phyloP scores from a whole-genome alignment of 805 yeast species.

The Cyberlindnera americana region DNA sequence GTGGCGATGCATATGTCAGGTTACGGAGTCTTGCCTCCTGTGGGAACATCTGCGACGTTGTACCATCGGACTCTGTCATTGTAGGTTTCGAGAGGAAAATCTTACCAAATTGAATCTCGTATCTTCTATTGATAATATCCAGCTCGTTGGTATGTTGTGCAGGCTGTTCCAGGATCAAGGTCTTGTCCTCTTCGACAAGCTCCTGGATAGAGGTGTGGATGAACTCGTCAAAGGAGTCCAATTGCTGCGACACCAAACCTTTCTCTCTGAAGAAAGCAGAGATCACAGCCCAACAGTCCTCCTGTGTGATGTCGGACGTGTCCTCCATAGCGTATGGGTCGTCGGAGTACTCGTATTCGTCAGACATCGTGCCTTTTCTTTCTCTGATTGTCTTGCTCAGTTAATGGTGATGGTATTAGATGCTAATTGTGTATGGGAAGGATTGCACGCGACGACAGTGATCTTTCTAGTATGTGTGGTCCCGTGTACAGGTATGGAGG shows the following conservation, averaged over 20 bases:
- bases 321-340: slow-evolving; percentile 62
- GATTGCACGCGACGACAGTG: neutral
- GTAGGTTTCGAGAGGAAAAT: slow-evolving; percentile 95
- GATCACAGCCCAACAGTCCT: slow-evolving; percentile 99
- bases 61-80: slow-evolving; percentile 99
- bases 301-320: slow-evolving; percentile 72
- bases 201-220: slow-evolving; percentile 96
- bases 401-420: neutral
- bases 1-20: slow-evolving; percentile 92
- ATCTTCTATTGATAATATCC: slow-evolving; percentile 87
- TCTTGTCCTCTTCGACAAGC: slow-evolving; percentile 92
- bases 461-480: neutral
- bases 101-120: slow-evolving; percentile 96
- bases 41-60: slow-evolving; percentile 97
- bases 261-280: slow-evolving; percentile 94
- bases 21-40: slow-evolving; percentile 97
- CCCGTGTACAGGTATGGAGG: neutral
- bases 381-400: too few species aligned
- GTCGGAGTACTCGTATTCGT: slow-evolving; percentile 34
- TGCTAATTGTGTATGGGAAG: neutral
- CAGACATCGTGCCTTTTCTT: slow-evolving; percentile 16
- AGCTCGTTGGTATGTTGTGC: slow-evolving; percentile 94
- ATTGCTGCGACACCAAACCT: slow-evolving; percentile 96
- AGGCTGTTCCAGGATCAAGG: slow-evolving; percentile 92
- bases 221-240: slow-evolving; percentile 97